phyloP scores from a whole-genome alignment of 192 early-diverging fungal genomes.

The Rhizoclosmatium sp. region DNA sequence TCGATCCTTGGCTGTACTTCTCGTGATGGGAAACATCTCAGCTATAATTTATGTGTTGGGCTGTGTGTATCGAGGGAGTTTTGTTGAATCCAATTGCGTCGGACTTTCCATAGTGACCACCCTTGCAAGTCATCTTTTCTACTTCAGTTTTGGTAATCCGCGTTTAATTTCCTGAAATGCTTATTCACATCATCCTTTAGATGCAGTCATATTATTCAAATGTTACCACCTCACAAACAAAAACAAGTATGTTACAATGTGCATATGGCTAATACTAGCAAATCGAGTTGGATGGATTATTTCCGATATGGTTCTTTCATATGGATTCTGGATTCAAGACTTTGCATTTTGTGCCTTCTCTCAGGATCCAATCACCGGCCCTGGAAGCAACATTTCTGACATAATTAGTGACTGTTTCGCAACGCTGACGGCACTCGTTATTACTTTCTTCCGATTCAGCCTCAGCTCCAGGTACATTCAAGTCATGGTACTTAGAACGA shows the following conservation, averaged over 20 bases:
- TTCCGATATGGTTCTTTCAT: background rate
- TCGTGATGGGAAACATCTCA: too few relatives aligned
- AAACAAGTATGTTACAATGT: background rate
- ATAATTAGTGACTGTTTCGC: background rate
- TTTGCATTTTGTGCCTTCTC: background rate
- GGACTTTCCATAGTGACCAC: too few relatives aligned
- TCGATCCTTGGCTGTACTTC: too few relatives aligned
- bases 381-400: background rate
- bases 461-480: background rate
- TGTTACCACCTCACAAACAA: background rate
- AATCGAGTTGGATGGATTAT: background rate
- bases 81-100: too few relatives aligned
- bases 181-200: background rate
- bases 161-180: background rate
- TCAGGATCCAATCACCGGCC: slow-evolving; percentile 2
- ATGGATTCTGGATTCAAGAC: background rate
- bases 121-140: too few relatives aligned
- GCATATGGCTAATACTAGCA: background rate
- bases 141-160: too few relatives aligned
- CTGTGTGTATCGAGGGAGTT: too few relatives aligned
- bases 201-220: background rate
- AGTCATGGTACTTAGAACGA: background rate
- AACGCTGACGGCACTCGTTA: background rate
- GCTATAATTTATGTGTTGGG: too few relatives aligned
- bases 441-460: background rate